Conservation (phyloP, 2,329 filamentous ascomycete species). For the Talaromyces sp. region DNA sequence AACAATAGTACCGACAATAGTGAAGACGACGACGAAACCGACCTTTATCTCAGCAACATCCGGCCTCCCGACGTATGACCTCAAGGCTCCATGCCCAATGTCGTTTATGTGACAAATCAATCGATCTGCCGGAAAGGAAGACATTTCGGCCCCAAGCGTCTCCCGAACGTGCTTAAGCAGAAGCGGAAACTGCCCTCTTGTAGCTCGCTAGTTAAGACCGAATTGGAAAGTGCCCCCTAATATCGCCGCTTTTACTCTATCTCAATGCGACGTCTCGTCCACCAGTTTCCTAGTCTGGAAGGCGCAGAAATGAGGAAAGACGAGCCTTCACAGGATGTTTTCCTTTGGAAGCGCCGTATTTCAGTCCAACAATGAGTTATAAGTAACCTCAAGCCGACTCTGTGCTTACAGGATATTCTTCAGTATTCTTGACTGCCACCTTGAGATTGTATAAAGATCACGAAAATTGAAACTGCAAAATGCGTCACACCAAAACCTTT, state of each 20-base stretch:
- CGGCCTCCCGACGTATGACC: background rate
- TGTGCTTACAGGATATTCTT: background rate
- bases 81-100: background rate
- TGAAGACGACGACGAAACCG: background rate
- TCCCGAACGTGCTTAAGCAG: background rate
- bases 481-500: conserved; percentile 3
- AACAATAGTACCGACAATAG: background rate
- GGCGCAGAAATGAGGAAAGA: background rate
- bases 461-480: background rate
- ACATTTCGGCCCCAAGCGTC: background rate
- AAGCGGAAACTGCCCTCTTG: conserved; percentile 1
- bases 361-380: background rate
- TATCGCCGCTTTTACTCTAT: background rate
- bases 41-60: too few species aligned
- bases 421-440: background rate
- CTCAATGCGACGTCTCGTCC: background rate
- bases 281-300: background rate
- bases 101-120: background rate
- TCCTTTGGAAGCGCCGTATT: background rate
- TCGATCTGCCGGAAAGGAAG: background rate
- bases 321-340: background rate
- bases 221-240: background rate
- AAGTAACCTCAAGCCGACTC: background rate
- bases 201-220: background rate
- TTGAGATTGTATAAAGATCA: background rate